Conservation (phyloP, 2,329 filamentous ascomycete species). For the Xylaria sp. region DNA sequence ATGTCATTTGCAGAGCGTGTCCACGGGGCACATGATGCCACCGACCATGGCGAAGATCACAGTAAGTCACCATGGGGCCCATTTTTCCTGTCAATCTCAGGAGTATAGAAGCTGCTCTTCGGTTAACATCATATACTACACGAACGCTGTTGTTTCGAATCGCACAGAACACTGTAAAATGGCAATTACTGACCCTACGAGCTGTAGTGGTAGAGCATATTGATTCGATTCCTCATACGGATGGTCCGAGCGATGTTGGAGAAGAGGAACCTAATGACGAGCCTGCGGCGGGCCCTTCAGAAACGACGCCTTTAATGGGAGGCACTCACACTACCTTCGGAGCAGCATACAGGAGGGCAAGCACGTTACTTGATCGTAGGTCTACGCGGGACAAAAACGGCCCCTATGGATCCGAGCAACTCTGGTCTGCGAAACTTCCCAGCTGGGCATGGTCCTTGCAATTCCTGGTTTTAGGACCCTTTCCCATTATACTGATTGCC, state of each 20-base stretch:
- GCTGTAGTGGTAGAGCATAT: slow-evolving; percentile 48
- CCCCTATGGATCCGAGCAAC: slow-evolving; percentile 78
- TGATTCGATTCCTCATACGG: slow-evolving; percentile 41
- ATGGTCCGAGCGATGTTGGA: slow-evolving; percentile 39
- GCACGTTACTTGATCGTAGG: slow-evolving; percentile 51
- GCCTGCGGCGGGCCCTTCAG: slow-evolving; percentile 58
- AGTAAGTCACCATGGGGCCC: neutral
- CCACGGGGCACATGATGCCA: slow-evolving; percentile 60
- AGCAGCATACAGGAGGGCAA: slow-evolving; percentile 65
- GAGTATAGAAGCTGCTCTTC: neutral
- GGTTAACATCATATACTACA: neutral
- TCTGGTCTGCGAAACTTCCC: slow-evolving; percentile 83
- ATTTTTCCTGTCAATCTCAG: neutral
- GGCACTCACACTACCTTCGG: slow-evolving; percentile 73
- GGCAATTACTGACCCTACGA: neutral
- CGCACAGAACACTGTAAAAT: neutral
- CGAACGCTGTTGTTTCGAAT: neutral
- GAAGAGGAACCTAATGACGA: slow-evolving; percentile 44
- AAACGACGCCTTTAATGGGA: slow-evolving; percentile 79
- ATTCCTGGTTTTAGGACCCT: slow-evolving; percentile 81
- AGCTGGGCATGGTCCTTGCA: slow-evolving; percentile 90
- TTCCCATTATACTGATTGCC: slow-evolving; percentile 79
- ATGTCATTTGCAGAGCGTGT: slow-evolving; percentile 72
- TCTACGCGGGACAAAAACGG: slow-evolving; percentile 47
- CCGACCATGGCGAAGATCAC: slow-evolving; percentile 40